These are phyloP conservation scores for Candida chauliodis DNA, from an alignment of 805 yeast genomes.

Conservation along the genomic window DNA sequence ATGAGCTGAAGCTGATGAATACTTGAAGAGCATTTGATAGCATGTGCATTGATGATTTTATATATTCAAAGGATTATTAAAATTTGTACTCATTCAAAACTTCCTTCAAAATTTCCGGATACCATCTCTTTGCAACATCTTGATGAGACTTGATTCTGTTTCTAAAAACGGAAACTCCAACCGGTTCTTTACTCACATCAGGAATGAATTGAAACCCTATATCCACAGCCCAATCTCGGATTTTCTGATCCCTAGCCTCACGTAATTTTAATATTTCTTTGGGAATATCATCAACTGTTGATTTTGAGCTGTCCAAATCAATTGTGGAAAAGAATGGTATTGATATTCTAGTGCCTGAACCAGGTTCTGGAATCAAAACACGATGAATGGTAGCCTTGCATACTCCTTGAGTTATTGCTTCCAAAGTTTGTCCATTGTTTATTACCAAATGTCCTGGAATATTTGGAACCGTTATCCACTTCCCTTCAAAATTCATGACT, in stretches of 20 bases:
- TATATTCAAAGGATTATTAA: too few species aligned
- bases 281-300: constrained; percentile 27
- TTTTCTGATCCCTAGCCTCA: constrained; percentile 33
- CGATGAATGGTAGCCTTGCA: constrained; percentile 60
- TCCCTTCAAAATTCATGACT: constrained; percentile 52
- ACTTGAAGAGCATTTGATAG: too few species aligned
- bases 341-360: constrained; percentile 40
- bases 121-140: constrained; percentile 41
- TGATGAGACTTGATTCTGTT: constrained; percentile 44
- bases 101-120: constrained; percentile 34
- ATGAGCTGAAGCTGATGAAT: too few species aligned
- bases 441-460: constrained; percentile 49
- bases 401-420: constrained; percentile 55
- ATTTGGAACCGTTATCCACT: constrained; percentile 56
- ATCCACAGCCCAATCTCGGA: constrained; percentile 33
- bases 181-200: constrained; percentile 35
- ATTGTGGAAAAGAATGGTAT: constrained; percentile 49
- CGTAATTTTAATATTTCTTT: constrained; percentile 22
- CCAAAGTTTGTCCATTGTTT: constrained; percentile 59
- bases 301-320: constrained; percentile 32
- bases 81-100: constrained; percentile 25
- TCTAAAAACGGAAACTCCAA: constrained; percentile 44
- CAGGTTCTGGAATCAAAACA: constrained; percentile 43
- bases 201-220: constrained; percentile 41
- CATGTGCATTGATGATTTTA: too few species aligned